phyloP scores from a whole-genome alignment of 2,329 filamentous ascomycete genomes.

The Apiospora arundinis region DNA sequence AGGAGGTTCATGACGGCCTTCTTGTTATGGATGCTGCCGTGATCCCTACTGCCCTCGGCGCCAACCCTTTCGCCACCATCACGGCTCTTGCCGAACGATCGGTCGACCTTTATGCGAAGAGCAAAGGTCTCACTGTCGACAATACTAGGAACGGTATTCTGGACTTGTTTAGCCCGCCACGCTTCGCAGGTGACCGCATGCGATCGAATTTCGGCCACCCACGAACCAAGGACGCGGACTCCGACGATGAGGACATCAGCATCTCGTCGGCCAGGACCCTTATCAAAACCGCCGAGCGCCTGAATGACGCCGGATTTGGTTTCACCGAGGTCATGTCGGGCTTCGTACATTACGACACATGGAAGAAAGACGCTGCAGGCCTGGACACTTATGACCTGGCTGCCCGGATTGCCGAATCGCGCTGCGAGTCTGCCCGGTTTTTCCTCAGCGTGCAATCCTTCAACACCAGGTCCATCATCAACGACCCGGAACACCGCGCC shows the following conservation, averaged over 20 bases:
- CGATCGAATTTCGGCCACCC: background rate
- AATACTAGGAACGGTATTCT: conserved; percentile 53
- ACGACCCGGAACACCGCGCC: conserved; percentile 55
- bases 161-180: conserved; percentile 61
- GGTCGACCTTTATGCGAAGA: conserved; percentile 56
- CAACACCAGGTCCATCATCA: conserved; percentile 55
- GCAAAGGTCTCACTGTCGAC: conserved; percentile 51
- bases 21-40: conserved; percentile 67
- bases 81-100: conserved; percentile 71
- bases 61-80: conserved; percentile 74
- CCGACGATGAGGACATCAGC: conserved; percentile 44
- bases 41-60: conserved; percentile 67
- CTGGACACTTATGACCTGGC: conserved; percentile 60
- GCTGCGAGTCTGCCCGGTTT: conserved; percentile 62
- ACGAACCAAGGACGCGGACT: conserved; percentile 24
- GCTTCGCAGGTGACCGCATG: conserved; percentile 25
- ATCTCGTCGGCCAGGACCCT: conserved; percentile 45
- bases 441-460: conserved; percentile 64
- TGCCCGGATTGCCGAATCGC: conserved; percentile 57
- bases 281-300: conserved; percentile 49
- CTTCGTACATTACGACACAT: conserved; percentile 56
- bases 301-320: conserved; percentile 57
- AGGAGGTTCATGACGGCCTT: conserved; percentile 61
- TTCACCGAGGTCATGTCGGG: conserved; percentile 72
- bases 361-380: conserved; percentile 28